phyloP scores from a whole-genome alignment of 169 alveolate species.

The Plasmodium gonderi region DNA sequence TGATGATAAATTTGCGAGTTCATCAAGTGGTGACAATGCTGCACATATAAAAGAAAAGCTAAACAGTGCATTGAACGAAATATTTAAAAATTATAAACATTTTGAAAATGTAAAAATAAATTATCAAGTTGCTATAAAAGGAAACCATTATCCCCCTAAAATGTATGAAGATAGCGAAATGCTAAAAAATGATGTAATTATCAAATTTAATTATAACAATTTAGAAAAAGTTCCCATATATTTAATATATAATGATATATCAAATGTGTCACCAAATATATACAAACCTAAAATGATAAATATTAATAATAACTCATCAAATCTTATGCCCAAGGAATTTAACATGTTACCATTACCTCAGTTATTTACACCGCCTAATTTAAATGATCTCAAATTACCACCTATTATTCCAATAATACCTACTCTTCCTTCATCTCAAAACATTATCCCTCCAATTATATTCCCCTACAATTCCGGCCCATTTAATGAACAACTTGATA shows the following conservation, averaged over 20 bases:
- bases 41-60: conserved; percentile 1
- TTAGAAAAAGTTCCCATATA: conserved; percentile 16
- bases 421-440: conserved; percentile 17
- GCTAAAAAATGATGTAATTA: conserved; percentile 33
- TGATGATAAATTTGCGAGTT: not conserved
- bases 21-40: not conserved
- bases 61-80: not conserved
- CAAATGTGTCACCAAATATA: not conserved
- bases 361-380: conserved; percentile 39
- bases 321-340: not conserved
- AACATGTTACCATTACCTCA: conserved; percentile 26
- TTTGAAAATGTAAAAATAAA: conserved; percentile 39
- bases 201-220: conserved; percentile 34
- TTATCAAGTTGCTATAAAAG: conserved; percentile 4
- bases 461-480: conserved; percentile 7
- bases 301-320: not conserved
- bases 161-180: conserved; percentile 35
- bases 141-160: conserved; percentile 17
- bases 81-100: conserved; percentile 3
- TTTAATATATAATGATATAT: not conserved
- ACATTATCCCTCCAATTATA: conserved; percentile 42
- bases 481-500: not conserved
- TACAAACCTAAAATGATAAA: not conserved
- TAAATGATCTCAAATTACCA: conserved; percentile 26
- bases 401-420: conserved; percentile 37